Base-by-base conservation (phyloP, 352 stramenopile species). In the Phytophthora meadii region DNA sequence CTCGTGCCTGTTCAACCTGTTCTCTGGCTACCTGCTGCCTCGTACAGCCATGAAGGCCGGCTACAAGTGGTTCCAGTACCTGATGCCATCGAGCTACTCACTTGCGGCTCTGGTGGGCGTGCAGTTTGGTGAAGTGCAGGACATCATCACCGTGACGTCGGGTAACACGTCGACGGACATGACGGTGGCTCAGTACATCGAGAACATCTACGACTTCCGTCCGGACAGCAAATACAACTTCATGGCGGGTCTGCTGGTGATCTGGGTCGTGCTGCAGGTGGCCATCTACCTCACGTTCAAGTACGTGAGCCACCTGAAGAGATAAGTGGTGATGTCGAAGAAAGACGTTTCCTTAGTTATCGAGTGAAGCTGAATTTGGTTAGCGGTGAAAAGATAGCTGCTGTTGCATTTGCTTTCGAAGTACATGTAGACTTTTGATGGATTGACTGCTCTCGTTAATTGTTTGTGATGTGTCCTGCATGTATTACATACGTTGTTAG, bases 281-380 rank as follows among this genome's bases (percentile, higher is more conserved):
- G 62, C 41, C 24, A 89, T 89, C 53, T 89, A 83, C 70, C 49
- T 89, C n/a, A 89, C 81, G 48, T 70, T 87, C 67, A 85, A 85
- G 70, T 89, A 79, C 65, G 80, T 89, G 59, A 89, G 77, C 70
- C 80, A 89, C 68, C 59, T 89, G n/a, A 89, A 89, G 78, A 73
- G 81, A 78, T 89, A 85, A 60, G 24, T 5, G 48, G 19, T 14
- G 46, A 58, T 34, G 49, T 49, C 44, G 48, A 65, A 47, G 48
- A 30, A 10, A 60, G 40, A 60, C 48, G 48, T 66, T 54, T 30
- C 3, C 22, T 8, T 17, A 22, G 36, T 14, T 42, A 19, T n/a
- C n/a, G 19, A 36, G 17, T 8, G 36, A 22, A 62, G 25, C 42
- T n/a, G 28, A 50, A 15, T 52, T 36, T 47, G 19, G 47, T 15